These are phyloP conservation scores for Ramularia endophylla DNA, from an alignment of 2,329 filamentous ascomycete genomes.

Conservation along the genomic window DNA sequence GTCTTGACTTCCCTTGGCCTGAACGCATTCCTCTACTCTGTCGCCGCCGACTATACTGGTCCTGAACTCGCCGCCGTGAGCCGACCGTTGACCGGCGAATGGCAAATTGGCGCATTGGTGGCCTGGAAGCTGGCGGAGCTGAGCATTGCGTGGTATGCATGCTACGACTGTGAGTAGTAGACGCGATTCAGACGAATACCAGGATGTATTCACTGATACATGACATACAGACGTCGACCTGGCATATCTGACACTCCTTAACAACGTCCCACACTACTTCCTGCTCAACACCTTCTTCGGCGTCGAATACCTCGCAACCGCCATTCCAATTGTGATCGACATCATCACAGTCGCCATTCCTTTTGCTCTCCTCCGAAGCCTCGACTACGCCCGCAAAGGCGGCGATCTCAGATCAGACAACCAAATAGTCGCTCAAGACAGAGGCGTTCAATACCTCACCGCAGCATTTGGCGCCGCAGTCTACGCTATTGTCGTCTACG, in stretches of 20 bases:
- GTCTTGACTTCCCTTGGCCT: constrained; percentile 54
- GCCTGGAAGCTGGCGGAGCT: constrained; percentile 60
- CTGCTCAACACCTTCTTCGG: constrained; percentile 74
- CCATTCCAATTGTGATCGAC: constrained; percentile 61
- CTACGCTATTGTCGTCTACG: constrained; percentile 67
- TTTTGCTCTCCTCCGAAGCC: constrained; percentile 66
- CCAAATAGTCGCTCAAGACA: constrained; percentile 52
- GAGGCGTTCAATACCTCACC: constrained; percentile 57
- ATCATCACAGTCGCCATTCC: constrained; percentile 63
- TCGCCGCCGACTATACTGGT: constrained; percentile 54
- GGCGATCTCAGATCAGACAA: constrained; percentile 40
- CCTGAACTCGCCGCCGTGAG: constrained; percentile 64
- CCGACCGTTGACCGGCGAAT: constrained; percentile 56
- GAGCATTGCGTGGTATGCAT: constrained; percentile 64
- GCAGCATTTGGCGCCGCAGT: constrained; percentile 64
- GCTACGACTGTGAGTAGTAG: constrained; percentile 60
- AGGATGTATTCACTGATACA: constrained; percentile 8
- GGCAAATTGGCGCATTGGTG: constrained; percentile 53
- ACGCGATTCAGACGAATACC: neutral
- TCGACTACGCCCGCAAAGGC: constrained; percentile 57
- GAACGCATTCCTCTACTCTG: constrained; percentile 58
- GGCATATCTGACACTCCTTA: constrained; percentile 50
- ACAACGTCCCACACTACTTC: constrained; percentile 69
- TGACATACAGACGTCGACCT: constrained; percentile 37
- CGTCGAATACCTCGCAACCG: constrained; percentile 55